phyloP scores from a whole-genome alignment of 495 filamentous ascomycete genomes.

The Cetradonia linearis region DNA sequence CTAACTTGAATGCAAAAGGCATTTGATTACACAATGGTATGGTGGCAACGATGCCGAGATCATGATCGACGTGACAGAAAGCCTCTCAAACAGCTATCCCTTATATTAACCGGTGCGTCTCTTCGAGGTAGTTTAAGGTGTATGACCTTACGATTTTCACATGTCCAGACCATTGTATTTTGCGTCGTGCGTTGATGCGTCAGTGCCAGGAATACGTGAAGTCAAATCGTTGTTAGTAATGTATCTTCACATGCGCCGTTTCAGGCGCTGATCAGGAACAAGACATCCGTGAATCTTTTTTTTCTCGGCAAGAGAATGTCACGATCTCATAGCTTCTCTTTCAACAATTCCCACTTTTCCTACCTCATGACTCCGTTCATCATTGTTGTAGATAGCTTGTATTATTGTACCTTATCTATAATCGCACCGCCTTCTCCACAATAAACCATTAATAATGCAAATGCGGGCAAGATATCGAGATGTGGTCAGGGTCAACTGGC shows the following conservation, averaged over 20 bases:
- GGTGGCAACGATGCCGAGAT: background rate
- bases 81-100: background rate
- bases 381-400: background rate
- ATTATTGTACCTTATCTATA: background rate
- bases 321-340: too few species aligned
- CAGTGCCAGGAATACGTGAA: background rate
- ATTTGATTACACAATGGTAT: background rate
- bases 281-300: background rate
- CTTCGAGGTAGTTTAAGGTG: background rate
- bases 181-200: constrained; percentile 8
- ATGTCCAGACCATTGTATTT: background rate
- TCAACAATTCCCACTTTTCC: background rate
- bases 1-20: background rate
- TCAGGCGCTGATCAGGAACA: background rate
- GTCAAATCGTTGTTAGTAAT: background rate
- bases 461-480: constrained; percentile 26
- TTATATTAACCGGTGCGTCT: background rate
- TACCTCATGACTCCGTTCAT: background rate
- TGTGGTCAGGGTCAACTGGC: constrained; percentile 46
- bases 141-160: background rate
- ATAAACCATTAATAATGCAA: constrained; percentile 12
- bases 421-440: background rate
- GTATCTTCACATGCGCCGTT: background rate
- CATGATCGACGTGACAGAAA: background rate
- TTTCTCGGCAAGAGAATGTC: background rate